Evolutionary conservation across 1,139 yeast genomes (phyloP), one percentile per base, ranked within the genome.

Genomic region (Zygosaccharomyces sapae): DNA sequence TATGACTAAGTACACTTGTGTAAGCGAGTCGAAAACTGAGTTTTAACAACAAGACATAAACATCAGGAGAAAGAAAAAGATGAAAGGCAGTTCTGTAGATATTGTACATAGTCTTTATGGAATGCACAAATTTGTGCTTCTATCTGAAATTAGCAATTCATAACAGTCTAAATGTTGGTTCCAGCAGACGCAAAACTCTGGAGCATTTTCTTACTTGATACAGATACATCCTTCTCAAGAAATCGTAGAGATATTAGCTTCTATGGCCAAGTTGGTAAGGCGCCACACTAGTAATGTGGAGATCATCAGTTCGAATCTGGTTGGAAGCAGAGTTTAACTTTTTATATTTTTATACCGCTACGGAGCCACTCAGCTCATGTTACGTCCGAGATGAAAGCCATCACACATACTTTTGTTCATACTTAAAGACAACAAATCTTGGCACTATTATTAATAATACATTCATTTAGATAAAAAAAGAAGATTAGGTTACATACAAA

Each of bases 211-310:
- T 16, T 16, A 16, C 16, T 16, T 16, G 16, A 16, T 16, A 16
- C 2, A 16, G 16, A 16, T 16, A 16, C 16, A 16, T 16, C 16
- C 16, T 16, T 16, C 16, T 16, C 16, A 16, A 16, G 16, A 16
- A 16, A 16, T 16, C 16, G 16, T 16, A 16, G 16, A 16, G 16
- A 16, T 16, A 34, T 5, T 16, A 36, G 46, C 46, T 44, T 44
- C 46, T 44, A 44, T 44, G 46, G 46, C 46, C 46, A 44, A 44
- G 46, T 44, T 44, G 46, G 46, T 44, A 44, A 44, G 46, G 46
- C 46, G 46, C 46, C 46, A 44, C 46, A 44, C 46, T 44, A 44
- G 46, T 44, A 44, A 44, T 44, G 46, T 44, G 46, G 46, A 44
- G 46, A 44, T 44, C 46, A 38, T 44, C 46, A 33, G 46, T 44